These are phyloP conservation scores for Aschersonia sp. DNA, from an alignment of 2,329 filamentous ascomycete genomes.

Conservation along the genomic window DNA sequence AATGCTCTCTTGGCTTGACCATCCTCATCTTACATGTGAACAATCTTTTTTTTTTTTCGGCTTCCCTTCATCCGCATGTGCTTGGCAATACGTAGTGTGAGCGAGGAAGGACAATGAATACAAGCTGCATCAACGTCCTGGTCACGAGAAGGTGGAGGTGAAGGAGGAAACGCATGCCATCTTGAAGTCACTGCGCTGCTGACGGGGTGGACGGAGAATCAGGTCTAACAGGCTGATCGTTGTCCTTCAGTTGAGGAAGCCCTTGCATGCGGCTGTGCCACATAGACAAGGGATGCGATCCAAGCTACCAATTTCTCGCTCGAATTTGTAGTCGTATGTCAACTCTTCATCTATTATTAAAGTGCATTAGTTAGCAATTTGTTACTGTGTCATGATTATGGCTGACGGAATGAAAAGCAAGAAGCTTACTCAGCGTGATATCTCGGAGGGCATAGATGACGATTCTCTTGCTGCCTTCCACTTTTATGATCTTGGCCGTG, in stretches of 20 bases:
- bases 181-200: background rate
- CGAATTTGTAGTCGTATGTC: constrained; percentile 99
- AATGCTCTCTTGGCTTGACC: too few species aligned
- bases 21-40: background rate
- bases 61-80: background rate
- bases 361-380: constrained; percentile 7
- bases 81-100: too few species aligned
- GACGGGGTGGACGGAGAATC: background rate
- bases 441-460: constrained; percentile 97
- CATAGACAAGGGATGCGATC: constrained; percentile 97
- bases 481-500: constrained; percentile 98
- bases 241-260: constrained; percentile 77
- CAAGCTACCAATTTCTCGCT: constrained; percentile 85
- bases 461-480: constrained; percentile 94
- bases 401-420: background rate
- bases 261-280: constrained; percentile 91
- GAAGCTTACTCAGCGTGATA: constrained; percentile 74
- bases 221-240: background rate
- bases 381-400: background rate
- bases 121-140: too few species aligned
- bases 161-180: background rate
- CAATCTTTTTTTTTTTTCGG: background rate
- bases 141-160: background rate
- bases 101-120: too few species aligned
- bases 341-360: constrained; percentile 72